Conservation (phyloP, 2,329 filamentous ascomycete genomes). For the Fusarium nanum region DNA sequence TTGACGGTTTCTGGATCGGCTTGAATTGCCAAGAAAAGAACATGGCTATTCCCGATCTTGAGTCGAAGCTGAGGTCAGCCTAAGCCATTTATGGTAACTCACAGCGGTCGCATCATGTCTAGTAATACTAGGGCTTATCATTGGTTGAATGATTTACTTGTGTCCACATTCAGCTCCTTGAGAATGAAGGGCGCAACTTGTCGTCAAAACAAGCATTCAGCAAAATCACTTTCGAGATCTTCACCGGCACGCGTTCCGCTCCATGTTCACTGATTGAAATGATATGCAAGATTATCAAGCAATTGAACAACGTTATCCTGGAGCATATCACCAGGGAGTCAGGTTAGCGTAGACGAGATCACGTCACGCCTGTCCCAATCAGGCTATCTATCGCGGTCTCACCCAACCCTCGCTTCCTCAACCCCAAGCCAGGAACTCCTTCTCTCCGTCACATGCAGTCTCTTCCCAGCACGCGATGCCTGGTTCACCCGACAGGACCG, state of each 20-base stretch:
- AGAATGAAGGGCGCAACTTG: not conserved
- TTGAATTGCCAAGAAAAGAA: constrained; percentile 19
- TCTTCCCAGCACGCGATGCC: constrained; percentile 20
- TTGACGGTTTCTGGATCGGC: not conserved
- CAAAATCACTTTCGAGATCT: accelerated
- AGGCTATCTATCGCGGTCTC: not conserved
- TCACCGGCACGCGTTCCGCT: not conserved
- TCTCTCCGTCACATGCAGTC: not conserved
- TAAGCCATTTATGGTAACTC: not conserved
- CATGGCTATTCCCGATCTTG: not conserved
- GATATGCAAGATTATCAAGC: not conserved
- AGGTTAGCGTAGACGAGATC: not conserved
- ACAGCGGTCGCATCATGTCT: not conserved
- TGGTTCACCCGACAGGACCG: constrained; percentile 7
- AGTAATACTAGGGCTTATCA: not conserved
- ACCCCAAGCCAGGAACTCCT: not conserved
- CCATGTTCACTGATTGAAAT: not conserved
- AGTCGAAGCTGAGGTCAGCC: not conserved
- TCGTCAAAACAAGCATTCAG: not conserved
- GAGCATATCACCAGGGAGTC: too few relatives aligned
- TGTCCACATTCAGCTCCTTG: not conserved
- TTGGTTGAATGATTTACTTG: not conserved
- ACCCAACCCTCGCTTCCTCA: constrained; percentile 9
- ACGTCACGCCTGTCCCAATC: not conserved
- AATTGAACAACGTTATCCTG: not conserved